Evolutionary conservation across 805 yeast species (phyloP).

Genomic region (Wickerhamiella sorbophila): DNA sequence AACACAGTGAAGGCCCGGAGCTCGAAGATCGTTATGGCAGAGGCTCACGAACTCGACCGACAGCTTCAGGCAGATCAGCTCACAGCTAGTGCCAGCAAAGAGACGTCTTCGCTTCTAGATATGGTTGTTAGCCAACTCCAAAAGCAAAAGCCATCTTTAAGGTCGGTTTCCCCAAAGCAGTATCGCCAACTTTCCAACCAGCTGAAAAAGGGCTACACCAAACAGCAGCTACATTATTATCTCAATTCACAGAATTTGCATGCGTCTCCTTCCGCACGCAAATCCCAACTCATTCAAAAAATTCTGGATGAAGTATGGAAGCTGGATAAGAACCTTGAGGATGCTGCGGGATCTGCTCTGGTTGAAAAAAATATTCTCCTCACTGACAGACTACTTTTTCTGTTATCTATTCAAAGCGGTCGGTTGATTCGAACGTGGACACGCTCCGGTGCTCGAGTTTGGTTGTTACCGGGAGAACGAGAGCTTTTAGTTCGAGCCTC

Average conservation of each 20-base stretch:
- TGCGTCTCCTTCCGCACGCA: constrained; percentile 1
- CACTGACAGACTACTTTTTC: constrained; percentile 29
- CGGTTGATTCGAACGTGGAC: constrained; percentile 29
- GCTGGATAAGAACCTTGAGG: constrained; percentile 15
- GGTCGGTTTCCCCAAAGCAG: constrained; percentile 14
- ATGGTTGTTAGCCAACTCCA: neutral
- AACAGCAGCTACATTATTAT: constrained; percentile 18
- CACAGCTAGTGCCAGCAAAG: neutral
- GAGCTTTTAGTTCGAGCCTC: constrained; percentile 31
- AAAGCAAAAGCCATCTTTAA: neutral
- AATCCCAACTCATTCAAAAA: constrained; percentile 18
- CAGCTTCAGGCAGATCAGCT: neutral
- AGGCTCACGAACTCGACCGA: neutral
- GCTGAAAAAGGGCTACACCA: constrained; percentile 18
- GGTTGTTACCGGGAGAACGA: constrained; percentile 24
- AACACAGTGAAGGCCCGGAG: neutral
- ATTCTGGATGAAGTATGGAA: constrained; percentile 30
- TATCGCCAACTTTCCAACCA: constrained; percentile 17
- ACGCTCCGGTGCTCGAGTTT: constrained; percentile 30
- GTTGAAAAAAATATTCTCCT: constrained; percentile 26
- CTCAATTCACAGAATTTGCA: constrained; percentile 2
- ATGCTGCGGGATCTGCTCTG: constrained; percentile 25
- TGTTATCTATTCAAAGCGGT: constrained; percentile 30
- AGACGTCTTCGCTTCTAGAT: neutral
- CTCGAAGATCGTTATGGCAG: neutral